Conservation (phyloP, 192 early-diverging fungal genomes). For the Thoreauomyces humboldtii region DNA sequence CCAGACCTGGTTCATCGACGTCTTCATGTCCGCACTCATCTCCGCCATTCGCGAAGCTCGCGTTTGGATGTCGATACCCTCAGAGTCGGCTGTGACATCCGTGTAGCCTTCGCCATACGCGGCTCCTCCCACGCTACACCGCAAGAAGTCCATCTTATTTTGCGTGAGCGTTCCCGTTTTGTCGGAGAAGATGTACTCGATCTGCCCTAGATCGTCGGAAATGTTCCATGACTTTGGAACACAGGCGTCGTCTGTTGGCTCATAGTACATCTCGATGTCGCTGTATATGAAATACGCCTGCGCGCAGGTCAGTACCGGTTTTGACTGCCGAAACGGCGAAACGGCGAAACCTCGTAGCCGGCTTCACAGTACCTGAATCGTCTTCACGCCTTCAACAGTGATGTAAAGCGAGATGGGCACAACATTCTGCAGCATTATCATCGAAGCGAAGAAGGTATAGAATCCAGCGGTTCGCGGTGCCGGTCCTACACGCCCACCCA, state of each 20-base stretch:
- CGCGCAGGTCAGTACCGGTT: too few relatives aligned
- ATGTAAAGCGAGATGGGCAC: slow-evolving; percentile 96
- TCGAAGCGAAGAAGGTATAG: slow-evolving; percentile 47
- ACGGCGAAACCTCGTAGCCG: neutral
- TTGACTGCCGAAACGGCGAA: neutral
- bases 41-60: slow-evolving; percentile 60
- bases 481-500: neutral
- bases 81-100: slow-evolving; percentile 30
- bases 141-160: slow-evolving; percentile 92
- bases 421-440: slow-evolving; percentile 90
- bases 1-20: slow-evolving; percentile 24
- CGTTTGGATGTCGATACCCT: slow-evolving; percentile 70
- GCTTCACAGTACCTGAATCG: slow-evolving; percentile 54
- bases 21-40: slow-evolving; percentile 32
- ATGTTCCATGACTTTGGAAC: slow-evolving; percentile 81
- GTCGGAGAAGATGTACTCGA: slow-evolving; percentile 95
- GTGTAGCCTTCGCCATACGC: slow-evolving; percentile 62
- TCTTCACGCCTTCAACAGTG: slow-evolving; percentile 87
- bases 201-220: slow-evolving; percentile 91
- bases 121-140: slow-evolving; percentile 81
- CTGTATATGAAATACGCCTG: slow-evolving; percentile 88
- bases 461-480: slow-evolving; percentile 12
- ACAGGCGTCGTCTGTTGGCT: slow-evolving; percentile 71
- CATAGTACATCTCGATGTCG: slow-evolving; percentile 88
- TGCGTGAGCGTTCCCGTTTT: slow-evolving; percentile 96